Base-by-base conservation (phyloP, 495 filamentous ascomycete species). In the Cenococcum geophilum region DNA sequence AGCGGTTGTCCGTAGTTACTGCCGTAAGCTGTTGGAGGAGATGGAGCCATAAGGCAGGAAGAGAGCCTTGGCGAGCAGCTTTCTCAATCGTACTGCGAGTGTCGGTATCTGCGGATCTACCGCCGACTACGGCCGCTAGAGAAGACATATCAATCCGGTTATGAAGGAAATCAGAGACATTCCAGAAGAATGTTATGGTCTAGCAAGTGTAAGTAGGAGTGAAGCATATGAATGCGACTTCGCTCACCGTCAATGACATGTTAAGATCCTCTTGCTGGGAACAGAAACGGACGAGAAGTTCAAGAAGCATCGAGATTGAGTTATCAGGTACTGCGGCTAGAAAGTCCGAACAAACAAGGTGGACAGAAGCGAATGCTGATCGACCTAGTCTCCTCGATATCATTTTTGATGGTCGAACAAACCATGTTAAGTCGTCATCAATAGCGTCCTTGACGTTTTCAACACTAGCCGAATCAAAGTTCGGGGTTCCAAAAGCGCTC, bases 281-380 rank as follows among this genome's bases (percentile, higher is more conserved):
- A 56, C 86, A 88, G 74, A 97, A 98, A 60, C 85, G 84, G 64
- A 89, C 88, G 21, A 98, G 82, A 48, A 91, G 89, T 75, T 97
- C 87, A 62, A 97, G 85, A 18, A 97, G 81, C 60, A 86, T 87
- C 57, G 91, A 77, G 40, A 96, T 83, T 72, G 88, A 93, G 27
- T 81, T 77, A 51, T 86, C 82, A 1, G 93, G 91, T 47, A 98
- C 74, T 47, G 86, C 83, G 49, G 85, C 78, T 8, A 97, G 75
- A 65, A 97, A 98, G 71, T 98, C 93, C 3, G 93, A 96, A 67
- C 91, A 95, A 42, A 97, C 87, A 5, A 98, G 83, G 68, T 97
- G 91, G 16, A 95, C 70, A 27, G 91, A 93, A 56, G 82, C 85
- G 68, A 97, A 97, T 0, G 91, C 88, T 18, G 89, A 85, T 45